phyloP scores from a whole-genome alignment of 2,329 filamentous ascomycete species.

The Calonectria multiphialidica region DNA sequence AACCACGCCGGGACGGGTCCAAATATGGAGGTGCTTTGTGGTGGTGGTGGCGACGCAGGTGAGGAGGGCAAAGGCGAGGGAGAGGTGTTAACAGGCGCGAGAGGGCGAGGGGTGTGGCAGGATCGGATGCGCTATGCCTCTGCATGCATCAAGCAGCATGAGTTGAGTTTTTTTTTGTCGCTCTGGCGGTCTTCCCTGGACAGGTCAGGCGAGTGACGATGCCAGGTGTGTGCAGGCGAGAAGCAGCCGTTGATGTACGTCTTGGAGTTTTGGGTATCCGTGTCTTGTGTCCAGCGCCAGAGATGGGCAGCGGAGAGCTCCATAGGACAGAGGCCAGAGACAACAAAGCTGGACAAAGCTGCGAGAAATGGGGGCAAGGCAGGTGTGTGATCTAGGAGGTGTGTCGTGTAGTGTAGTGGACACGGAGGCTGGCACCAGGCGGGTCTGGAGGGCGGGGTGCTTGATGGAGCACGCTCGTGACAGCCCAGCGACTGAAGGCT shows the following conservation, averaged over 20 bases:
- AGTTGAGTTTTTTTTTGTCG: constrained; percentile 38
- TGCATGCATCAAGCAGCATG: constrained; percentile 45
- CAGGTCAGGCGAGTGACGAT: constrained; percentile 33
- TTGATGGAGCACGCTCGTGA: constrained; percentile 49
- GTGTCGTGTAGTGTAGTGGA: constrained; percentile 37
- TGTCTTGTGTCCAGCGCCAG: constrained; percentile 22
- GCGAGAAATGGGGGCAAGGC: constrained; percentile 20
- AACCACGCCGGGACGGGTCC: constrained; percentile 37
- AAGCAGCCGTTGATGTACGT: constrained; percentile 30
- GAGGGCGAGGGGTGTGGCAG: constrained; percentile 30
- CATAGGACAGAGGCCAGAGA: constrained; percentile 31
- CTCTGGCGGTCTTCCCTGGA: constrained; percentile 29
- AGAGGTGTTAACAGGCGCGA: constrained; percentile 29
- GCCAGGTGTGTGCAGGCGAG: constrained; percentile 43
- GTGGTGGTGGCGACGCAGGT: constrained; percentile 42
- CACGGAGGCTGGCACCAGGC: constrained; percentile 45
- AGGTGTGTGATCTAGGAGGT: constrained; percentile 41
- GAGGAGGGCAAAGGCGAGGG: constrained; percentile 33
- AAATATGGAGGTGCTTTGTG: constrained; percentile 41
- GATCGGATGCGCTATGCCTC: constrained; percentile 43
- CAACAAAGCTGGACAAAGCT: constrained; percentile 28
- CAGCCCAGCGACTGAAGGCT: constrained; percentile 43
- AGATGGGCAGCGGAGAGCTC: constrained; percentile 31
- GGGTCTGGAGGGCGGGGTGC: constrained; percentile 48
- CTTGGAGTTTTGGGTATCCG: constrained; percentile 33